Conservation (phyloP, 768 basidiomycete species). For the Scleroderma bovista region DNA sequence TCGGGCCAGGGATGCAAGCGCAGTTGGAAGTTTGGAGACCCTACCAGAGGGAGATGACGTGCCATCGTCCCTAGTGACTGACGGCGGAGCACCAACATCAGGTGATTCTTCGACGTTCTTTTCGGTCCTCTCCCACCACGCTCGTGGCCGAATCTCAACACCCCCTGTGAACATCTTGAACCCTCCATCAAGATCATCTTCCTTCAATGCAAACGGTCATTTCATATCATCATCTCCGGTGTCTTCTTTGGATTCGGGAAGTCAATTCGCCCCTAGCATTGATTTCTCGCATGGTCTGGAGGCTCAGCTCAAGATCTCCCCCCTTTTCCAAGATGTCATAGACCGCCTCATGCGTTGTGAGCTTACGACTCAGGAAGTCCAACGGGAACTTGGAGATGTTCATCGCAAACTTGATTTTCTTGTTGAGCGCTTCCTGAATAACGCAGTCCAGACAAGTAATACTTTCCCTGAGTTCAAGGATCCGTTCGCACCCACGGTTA, state of each 20-base stretch:
- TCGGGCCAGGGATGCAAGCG: constrained; percentile 44
- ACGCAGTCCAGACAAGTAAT: constrained; percentile 13
- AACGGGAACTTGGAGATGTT: constrained; percentile 67
- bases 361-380: constrained; percentile 62
- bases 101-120: constrained; percentile 34
- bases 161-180: constrained; percentile 39
- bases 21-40: constrained; percentile 45
- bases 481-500: constrained; percentile 53
- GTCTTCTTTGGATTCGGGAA: constrained; percentile 72
- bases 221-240: constrained; percentile 68
- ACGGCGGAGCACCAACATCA: constrained; percentile 21
- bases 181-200: constrained; percentile 33
- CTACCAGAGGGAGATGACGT: constrained; percentile 53
- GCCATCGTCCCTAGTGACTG: constrained; percentile 29
- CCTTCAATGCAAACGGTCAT: constrained; percentile 39
- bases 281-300: constrained; percentile 56
- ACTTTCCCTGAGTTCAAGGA: constrained; percentile 76
- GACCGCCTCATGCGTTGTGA: constrained; percentile 73
- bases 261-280: constrained; percentile 47
- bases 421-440: constrained; percentile 55
- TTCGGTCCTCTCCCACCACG: constrained; percentile 32
- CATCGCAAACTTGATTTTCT: constrained; percentile 74
- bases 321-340: constrained; percentile 69
- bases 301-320: constrained; percentile 67
- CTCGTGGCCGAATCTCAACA: constrained; percentile 37